These are phyloP conservation scores for Colletotrichum filicis DNA, from an alignment of 2,329 filamentous ascomycete species.

Conservation along the genomic window DNA sequence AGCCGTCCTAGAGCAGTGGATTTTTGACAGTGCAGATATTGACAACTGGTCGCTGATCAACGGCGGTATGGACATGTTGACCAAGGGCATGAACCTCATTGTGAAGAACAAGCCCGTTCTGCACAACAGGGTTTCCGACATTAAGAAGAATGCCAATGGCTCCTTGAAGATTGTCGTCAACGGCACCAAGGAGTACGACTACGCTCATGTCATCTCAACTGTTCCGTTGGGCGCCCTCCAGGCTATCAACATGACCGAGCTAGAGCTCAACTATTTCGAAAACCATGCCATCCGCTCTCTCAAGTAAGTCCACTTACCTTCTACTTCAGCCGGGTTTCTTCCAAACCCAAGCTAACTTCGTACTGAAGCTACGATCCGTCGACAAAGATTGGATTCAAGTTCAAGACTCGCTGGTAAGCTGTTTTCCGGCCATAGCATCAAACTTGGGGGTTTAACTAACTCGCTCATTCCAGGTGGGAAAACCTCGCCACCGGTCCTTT, in stretches of 20 bases:
- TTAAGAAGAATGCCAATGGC: conserved; percentile 32
- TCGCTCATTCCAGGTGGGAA: conserved; percentile 33
- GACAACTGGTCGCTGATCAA: conserved; percentile 44
- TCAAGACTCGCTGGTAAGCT: conserved; percentile 41
- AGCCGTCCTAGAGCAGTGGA: conserved; percentile 39
- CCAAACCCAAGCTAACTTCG: not conserved
- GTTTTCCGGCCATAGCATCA: not conserved
- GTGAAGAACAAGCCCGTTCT: conserved; percentile 38
- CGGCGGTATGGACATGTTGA: conserved; percentile 44
- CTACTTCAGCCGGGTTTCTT: too few species aligned
- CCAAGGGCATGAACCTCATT: conserved; percentile 42
- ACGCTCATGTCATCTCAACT: conserved; percentile 40
- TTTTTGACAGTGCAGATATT: conserved; percentile 38
- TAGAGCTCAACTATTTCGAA: conserved; percentile 41
- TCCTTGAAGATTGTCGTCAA: conserved; percentile 38
- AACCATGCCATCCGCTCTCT: conserved; percentile 45
- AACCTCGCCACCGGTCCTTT: conserved; percentile 37
- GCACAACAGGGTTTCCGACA: conserved; percentile 38
- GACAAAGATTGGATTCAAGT: conserved; percentile 44
- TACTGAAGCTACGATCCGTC: conserved; percentile 40
- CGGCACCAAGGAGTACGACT: conserved; percentile 33
- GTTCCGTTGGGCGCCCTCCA: conserved; percentile 41
- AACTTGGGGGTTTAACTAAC: too few species aligned
- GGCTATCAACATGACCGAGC: conserved; percentile 40
- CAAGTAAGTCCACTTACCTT: conserved; percentile 26